These are phyloP conservation scores for Neonothopanus nambi DNA, from an alignment of 1,284 basidiomycete genomes.

Conservation along the genomic window DNA sequence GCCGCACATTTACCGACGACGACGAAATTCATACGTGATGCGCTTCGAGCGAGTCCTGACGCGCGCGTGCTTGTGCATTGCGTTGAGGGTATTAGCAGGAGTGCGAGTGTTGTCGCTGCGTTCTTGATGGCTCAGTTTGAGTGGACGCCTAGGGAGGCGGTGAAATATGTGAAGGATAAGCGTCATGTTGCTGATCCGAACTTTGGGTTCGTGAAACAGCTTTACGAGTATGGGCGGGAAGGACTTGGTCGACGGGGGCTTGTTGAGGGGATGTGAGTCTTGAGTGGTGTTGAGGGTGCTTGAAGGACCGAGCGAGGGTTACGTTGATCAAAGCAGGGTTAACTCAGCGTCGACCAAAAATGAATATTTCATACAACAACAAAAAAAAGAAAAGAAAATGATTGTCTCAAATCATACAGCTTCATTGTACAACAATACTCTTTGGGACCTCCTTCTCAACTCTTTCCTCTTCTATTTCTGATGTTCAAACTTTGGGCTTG, in stretches of 20 bases:
- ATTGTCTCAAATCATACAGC: too few relatives aligned
- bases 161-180: conserved; percentile 57
- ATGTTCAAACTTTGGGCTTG: too few relatives aligned
- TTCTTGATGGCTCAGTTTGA: conserved; percentile 70
- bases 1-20: conserved; percentile 61
- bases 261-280: conserved; percentile 11
- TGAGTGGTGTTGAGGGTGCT: too few relatives aligned
- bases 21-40: conserved; percentile 59
- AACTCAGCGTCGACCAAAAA: too few relatives aligned
- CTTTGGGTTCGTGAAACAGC: conserved; percentile 67
- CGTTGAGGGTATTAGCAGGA: conserved; percentile 76
- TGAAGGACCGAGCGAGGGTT: too few relatives aligned
- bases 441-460: too few relatives aligned
- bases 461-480: too few relatives aligned
- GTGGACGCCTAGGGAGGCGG: conserved; percentile 56
- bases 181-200: conserved; percentile 65
- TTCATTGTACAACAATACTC: too few relatives aligned
- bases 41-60: conserved; percentile 48
- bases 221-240: conserved; percentile 60
- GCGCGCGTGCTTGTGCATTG: conserved; percentile 81
- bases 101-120: conserved; percentile 76
- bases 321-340: too few relatives aligned
- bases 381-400: too few relatives aligned
- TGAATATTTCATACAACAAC: too few relatives aligned
- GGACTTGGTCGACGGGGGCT: conserved; percentile 4